phyloP scores from a whole-genome alignment of 2,329 filamentous ascomycete genomes.

The Dothideomycetes sp. region DNA sequence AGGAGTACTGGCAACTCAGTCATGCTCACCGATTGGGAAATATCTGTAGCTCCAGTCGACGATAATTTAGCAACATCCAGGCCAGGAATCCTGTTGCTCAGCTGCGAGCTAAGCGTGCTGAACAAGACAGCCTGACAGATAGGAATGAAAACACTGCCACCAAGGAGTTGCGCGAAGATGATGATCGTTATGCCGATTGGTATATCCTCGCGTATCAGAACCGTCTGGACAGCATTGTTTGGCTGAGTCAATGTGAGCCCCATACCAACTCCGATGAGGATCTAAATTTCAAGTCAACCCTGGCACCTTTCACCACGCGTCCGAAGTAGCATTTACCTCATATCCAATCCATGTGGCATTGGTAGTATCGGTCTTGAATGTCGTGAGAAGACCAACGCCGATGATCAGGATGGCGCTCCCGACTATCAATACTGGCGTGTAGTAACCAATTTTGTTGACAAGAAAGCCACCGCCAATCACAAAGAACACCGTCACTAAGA shows the following conservation, averaged over 20 bases:
- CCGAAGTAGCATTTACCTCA: constrained; percentile 14
- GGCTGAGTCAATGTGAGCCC: constrained; percentile 31
- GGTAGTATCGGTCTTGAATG: constrained; percentile 8
- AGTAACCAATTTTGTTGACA: constrained; percentile 30
- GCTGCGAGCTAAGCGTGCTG: constrained; percentile 29
- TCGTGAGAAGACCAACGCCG: constrained; percentile 29
- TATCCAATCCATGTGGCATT: constrained; percentile 12
- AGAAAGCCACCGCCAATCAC: constrained; percentile 24
- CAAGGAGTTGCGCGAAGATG: constrained; percentile 31
- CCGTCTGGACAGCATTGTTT: constrained; percentile 28
- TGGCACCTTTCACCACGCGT: neutral
- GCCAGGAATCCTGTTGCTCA: constrained; percentile 22
- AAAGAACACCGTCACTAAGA: constrained; percentile 28
- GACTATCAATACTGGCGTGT: constrained; percentile 32
- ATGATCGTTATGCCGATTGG: constrained; percentile 30
- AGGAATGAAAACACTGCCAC: constrained; percentile 30
- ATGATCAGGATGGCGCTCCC: constrained; percentile 28
- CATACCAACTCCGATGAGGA: constrained; percentile 21
- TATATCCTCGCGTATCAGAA: constrained; percentile 24
- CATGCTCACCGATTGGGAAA: constrained; percentile 39
- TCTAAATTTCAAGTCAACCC: constrained; percentile 13
- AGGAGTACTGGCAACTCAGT: constrained; percentile 42
- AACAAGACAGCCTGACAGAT: constrained; percentile 33
- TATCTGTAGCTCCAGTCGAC: constrained; percentile 40
- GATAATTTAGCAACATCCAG: constrained; percentile 27